Base-by-base conservation (phyloP, 176 grass and related monocot species). In the Paspalum vaginatum region DNA sequence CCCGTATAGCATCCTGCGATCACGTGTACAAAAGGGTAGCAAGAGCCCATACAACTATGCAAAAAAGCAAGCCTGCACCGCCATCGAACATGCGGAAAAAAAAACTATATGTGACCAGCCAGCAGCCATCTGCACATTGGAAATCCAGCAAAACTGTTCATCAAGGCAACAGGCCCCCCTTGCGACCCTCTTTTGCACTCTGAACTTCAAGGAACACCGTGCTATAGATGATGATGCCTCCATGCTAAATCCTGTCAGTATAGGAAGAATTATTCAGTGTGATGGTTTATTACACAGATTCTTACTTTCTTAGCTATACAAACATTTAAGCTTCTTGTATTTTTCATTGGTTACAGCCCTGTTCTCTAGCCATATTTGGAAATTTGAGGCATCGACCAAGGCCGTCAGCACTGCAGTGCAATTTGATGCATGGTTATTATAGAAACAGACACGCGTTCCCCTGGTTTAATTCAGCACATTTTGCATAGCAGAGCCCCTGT, bases 211-310 rank as follows among this genome's bases (percentile, higher is more conserved):
- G 45, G 46, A 20, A 73, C 57, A 24, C 26, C 14, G 8, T 50
- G 22, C 11, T 4, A 14, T 14, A n/a, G 45, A 52, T 32, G 26
- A 40, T 0, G 14, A 18, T 15, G n/a, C 21, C 46, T 79, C 37
- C 47, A 38, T 56, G 59, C 43, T 24, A 5, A 52, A 5, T 72
- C 85, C 85, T 87, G 55, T 39, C 6, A 45, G 53, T 70, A 82
- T 43, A 17, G 68, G 41, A 84, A 88, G 8, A 77, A 11, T 4
- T 52, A 72, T 5, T 88, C 44, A 72, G 60, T 18, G 41, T 17
- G 24, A 62, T 37, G n/a, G 7, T 70, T 78, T 70, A 64, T 74
- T 4, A n/a, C 9, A 85, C 45, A 61, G 39, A 32, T 32, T 32
- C 32, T 32, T 2, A 24, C 0, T 58, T 24, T 43, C 5, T 16